Evolutionary conservation across 192 early-diverging fungal species (phyloP).

Genomic region (Rhizophagus clarus): DNA sequence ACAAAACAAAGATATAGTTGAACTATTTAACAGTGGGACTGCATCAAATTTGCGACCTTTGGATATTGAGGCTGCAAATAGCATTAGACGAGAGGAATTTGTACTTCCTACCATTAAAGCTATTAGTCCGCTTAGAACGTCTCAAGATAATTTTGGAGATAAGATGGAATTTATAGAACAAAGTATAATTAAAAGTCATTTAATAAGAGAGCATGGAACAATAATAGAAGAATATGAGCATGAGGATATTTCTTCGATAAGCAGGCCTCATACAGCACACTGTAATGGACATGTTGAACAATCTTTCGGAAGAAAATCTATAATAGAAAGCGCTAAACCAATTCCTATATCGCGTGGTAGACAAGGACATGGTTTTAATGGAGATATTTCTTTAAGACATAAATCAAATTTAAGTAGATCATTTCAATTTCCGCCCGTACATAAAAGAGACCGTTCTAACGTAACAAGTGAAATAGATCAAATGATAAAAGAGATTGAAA

Average conservation of each 20-base stretch:
- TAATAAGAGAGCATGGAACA: not conserved
- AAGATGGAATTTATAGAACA: not conserved
- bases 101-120: constrained; percentile 13
- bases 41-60: not conserved
- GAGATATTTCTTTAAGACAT: not conserved
- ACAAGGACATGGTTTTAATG: not conserved
- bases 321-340: not conserved
- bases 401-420: not conserved
- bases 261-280: too few species aligned
- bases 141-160: too few species aligned
- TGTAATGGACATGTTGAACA: too few species aligned
- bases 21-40: not conserved
- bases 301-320: not conserved
- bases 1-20: not conserved
- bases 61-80: constrained; percentile 3
- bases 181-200: not conserved
- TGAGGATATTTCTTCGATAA: not conserved
- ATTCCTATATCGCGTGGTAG: not conserved
- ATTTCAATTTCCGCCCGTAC: not conserved
- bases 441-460: constrained; percentile 4
- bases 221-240: not conserved
- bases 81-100: not conserved
- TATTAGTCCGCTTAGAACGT: not conserved
- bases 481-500: constrained; percentile 16
- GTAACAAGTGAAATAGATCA: not conserved